Evolutionary conservation across 352 stramenopile genomes (phyloP), one percentile per base, ranked within the genome.

Genomic region (Pythium vanterpoolii): DNA sequence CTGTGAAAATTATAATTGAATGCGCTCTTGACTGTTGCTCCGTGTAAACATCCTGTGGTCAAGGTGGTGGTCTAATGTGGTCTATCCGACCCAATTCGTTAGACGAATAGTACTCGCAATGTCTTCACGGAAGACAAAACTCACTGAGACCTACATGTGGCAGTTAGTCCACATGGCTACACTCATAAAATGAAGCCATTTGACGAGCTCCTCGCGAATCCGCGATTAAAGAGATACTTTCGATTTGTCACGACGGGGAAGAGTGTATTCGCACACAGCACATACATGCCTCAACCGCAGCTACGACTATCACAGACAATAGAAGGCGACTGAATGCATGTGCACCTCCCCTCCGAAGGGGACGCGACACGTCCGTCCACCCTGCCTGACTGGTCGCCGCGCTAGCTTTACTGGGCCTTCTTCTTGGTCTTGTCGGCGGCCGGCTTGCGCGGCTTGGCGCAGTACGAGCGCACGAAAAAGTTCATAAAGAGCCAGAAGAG

Each of bases 401-500:
- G 5, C 19, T 9, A 16, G 27, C 39, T 62, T 56, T n/a, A n/a
- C n/a, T n/a, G n/a, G n/a, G n/a, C 55, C 56, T 54, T 33, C 21
- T 45, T 33, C 56, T 62, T 62, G 44, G 55, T 62, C 56, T 62
- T 52, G 44, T 44, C 43, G 31, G 34, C 45, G 26, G n/a, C 40
- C 31, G 56, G 33, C 45, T 62, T 62, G 56, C 56, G 44, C 16
- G 56, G 44, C 51, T 59, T 59, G 51, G 39, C 23, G 51, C 51
- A 59, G 38, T 50, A 49, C 27, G 39, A 50, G 26, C 51, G 39
- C 21, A 59, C 28, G 39, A 59, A 59, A 39, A 91, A 98, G 71
- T 98, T 88, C 64, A 89, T 87, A 75, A 98, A 98, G n/a, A 98
- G 77, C 51, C 95, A 74, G 56, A 98, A 96, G 8, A 98, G 77